These are phyloP conservation scores for Hypoxylon sp. DNA, from an alignment of 2,329 filamentous ascomycete genomes.

Conservation along the genomic window DNA sequence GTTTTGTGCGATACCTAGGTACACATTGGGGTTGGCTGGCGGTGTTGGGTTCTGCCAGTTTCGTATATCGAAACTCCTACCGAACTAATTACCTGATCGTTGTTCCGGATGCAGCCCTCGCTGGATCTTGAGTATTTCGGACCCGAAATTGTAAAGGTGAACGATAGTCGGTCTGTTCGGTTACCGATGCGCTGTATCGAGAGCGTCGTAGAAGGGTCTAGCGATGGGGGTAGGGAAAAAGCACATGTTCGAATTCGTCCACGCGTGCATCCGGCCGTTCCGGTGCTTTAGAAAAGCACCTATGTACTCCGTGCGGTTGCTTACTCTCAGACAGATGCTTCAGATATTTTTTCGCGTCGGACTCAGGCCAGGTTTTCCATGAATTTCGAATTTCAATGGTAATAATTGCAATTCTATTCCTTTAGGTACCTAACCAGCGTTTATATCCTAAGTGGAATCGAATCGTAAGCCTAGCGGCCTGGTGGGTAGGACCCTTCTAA, in stretches of 20 bases:
- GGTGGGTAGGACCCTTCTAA: not conserved
- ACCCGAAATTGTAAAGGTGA: not conserved
- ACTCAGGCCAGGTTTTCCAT: not conserved
- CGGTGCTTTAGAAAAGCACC: not conserved
- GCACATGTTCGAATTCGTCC: not conserved
- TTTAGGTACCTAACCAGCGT: not conserved
- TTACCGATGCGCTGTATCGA: not conserved
- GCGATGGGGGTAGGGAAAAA: not conserved
- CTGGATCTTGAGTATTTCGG: not conserved
- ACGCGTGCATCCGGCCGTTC: not conserved
- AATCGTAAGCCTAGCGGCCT: not conserved
- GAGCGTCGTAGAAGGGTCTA: not conserved
- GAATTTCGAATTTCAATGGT: not conserved
- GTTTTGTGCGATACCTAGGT: not conserved
- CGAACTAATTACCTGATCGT: not conserved
- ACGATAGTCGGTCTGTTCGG: not conserved
- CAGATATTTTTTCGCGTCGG: not conserved
- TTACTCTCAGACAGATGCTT: not conserved
- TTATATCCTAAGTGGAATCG: not conserved
- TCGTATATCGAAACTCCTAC: constrained; percentile 7
- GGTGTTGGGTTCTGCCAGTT: constrained; percentile 3
- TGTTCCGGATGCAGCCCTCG: not conserved
- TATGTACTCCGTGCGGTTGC: not conserved
- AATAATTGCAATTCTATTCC: not conserved
- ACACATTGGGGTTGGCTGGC: too few relatives aligned